Evolutionary conservation across 169 alveolate genomes (phyloP).

Genomic region (Amoebophrya sp.): DNA sequence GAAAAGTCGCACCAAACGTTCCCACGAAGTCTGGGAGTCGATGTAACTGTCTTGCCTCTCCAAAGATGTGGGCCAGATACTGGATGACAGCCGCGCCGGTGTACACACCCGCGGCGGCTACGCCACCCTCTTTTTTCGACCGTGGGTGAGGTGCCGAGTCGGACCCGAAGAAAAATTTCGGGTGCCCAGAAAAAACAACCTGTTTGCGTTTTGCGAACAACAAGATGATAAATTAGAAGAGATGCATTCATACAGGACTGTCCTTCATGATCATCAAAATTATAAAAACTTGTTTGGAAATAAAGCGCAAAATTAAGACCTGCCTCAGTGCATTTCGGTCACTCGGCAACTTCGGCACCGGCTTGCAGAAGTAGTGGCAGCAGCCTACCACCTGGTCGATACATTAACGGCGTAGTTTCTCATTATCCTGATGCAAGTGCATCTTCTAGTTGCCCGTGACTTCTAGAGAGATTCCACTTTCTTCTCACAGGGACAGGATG

Average conservation of each 20-base stretch:
- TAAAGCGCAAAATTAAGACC: background rate
- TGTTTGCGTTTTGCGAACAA: background rate
- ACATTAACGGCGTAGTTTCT: no score
- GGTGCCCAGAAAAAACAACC: constrained; percentile 9
- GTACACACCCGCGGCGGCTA: constrained; percentile 29
- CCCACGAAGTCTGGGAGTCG: constrained; percentile 16
- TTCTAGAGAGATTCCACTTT: no score
- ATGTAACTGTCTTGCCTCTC: background rate
- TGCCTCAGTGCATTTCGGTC: background rate
- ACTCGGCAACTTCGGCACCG: constrained; percentile 24
- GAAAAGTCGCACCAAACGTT: background rate
- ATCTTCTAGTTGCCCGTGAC: no score
- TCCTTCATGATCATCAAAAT: no score
- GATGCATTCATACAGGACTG: background rate
- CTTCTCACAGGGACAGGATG: no score
- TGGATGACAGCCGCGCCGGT: background rate
- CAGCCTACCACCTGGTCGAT: constrained; percentile 28
- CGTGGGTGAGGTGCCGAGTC: constrained; percentile 28
- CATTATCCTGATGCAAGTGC: no score
- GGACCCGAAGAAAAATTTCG: constrained; percentile 28
- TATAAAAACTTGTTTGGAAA: no score
- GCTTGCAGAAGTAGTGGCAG: constrained; percentile 29
- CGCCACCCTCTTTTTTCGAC: constrained; percentile 9
- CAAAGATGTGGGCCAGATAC: constrained; percentile 16
- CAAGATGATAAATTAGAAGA: background rate